Percentiles rank a stretch among this genome's conserved stretches.
Conservation (phyloP, 768 basidiomycete genomes). For the Boletus speciosus region DNA sequence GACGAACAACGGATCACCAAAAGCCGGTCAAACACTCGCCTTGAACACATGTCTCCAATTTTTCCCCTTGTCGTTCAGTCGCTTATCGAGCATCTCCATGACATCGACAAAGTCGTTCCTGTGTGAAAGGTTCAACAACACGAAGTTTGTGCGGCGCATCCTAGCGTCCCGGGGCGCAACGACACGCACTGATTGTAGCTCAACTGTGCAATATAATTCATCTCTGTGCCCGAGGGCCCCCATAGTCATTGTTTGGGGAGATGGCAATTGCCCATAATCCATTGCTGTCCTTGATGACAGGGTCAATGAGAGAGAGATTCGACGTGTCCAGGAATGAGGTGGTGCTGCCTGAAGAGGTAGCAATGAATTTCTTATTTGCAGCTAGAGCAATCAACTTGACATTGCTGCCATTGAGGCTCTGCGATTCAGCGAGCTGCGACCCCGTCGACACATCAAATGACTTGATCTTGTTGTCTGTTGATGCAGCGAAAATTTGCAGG, state of each 20-base stretch:
- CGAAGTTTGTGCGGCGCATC: background rate
- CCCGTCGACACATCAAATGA: too few relatives aligned
- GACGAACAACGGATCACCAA: background rate
- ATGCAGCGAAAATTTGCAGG: too few relatives aligned
- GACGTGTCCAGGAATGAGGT: too few relatives aligned
- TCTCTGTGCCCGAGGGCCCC: slow-evolving; percentile 96
- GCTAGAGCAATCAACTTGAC: too few relatives aligned
- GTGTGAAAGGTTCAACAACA: background rate
- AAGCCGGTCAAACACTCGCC: slow-evolving; percentile 39
- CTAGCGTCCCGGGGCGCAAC: background rate
- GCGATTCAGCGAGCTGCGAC: too few relatives aligned
- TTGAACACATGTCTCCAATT: slow-evolving; percentile 99
- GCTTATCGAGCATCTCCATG: slow-evolving; percentile 99
- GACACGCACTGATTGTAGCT: slow-evolving; percentile 88
- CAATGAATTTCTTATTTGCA: too few relatives aligned
- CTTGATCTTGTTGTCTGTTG: too few relatives aligned
- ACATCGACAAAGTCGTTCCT: slow-evolving; percentile 97
- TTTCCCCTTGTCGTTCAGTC: slow-evolving; percentile 98
- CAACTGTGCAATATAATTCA: slow-evolving; percentile 98
- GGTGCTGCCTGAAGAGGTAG: too few relatives aligned
- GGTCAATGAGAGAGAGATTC: too few relatives aligned
- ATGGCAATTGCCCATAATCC: too few relatives aligned
- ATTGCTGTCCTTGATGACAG: too few relatives aligned
- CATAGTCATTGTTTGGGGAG: slow-evolving; percentile 43
- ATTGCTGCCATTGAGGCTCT: too few relatives aligned